phyloP scores from a whole-genome alignment of 2,329 filamentous ascomycete genomes.

The Thermoascus crustaceus region DNA sequence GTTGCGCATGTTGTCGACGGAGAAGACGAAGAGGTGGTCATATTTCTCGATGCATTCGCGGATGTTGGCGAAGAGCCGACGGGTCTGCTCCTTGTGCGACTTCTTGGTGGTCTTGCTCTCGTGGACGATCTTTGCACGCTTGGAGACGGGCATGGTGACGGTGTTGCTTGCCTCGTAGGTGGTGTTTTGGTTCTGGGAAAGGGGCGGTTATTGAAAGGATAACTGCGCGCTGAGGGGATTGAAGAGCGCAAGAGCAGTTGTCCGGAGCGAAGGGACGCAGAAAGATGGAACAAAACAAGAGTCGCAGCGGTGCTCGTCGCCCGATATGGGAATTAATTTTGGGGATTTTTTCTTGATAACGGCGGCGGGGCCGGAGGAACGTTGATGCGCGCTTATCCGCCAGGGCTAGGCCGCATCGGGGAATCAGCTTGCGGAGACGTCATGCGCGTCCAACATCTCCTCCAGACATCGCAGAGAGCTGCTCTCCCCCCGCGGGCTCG shows the following conservation, averaged over 20 bases:
- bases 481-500: too few species aligned
- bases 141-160: conserved; percentile 82
- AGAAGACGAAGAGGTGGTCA: conserved; percentile 87
- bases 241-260: too few species aligned
- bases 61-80: conserved; percentile 80
- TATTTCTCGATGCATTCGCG: conserved; percentile 77
- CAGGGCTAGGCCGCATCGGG: conserved; percentile 22
- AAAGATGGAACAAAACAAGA: background rate
- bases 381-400: conserved; percentile 32
- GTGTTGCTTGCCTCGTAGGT: background rate
- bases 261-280: background rate
- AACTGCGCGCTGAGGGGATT: too few species aligned
- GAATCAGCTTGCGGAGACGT: conserved; percentile 19
- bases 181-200: background rate
- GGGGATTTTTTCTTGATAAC: conserved; percentile 31
- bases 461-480: too few species aligned
- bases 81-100: conserved; percentile 77
- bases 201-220: too few species aligned
- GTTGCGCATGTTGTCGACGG: conserved; percentile 96
- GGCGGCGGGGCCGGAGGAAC: conserved; percentile 23
- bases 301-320: background rate
- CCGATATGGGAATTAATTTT: conserved; percentile 14
- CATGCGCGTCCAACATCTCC: too few species aligned
- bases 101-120: conserved; percentile 90
- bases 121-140: conserved; percentile 81